Percentiles rank a stretch among this genome's conserved stretches.
These are phyloP conservation scores for Eucalyptus decipiens DNA, from an alignment of 345 rosid genomes.

Conservation along the genomic window DNA sequence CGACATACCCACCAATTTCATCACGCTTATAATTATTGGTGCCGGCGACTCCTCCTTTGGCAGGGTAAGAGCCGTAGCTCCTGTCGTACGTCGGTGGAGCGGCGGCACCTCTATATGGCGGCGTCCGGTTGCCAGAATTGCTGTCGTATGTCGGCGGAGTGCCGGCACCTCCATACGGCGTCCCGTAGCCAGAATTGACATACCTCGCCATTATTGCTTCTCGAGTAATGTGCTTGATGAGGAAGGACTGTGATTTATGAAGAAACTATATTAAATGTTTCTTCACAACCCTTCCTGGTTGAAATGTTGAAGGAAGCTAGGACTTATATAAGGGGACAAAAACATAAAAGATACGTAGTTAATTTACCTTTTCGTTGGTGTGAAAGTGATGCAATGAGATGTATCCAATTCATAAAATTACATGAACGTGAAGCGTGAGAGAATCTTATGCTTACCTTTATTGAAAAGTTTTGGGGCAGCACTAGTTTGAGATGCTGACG, in stretches of 20 bases:
- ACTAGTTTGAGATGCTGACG: background rate
- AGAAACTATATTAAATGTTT: background rate
- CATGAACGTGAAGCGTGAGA: background rate
- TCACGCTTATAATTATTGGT: background rate
- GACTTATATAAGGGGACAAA: background rate
- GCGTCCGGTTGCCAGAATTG: no score
- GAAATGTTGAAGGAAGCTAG: background rate
- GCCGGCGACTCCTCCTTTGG: background rate
- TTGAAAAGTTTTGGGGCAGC: background rate
- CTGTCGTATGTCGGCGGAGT: background rate
- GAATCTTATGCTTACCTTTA: background rate
- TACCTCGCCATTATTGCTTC: background rate
- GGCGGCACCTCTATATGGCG: no score
- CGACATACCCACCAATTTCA: background rate
- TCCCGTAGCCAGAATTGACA: background rate
- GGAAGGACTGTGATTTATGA: background rate
- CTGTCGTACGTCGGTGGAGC: no score
- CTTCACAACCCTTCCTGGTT: background rate
- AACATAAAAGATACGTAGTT: background rate
- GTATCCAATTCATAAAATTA: background rate
- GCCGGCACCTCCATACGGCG: background rate
- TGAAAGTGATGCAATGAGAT: background rate
- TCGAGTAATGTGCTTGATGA: background rate
- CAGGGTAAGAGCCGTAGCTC: background rate
- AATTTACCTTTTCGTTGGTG: background rate